These are phyloP conservation scores for Acer yangbiense DNA, from an alignment of 345 rosid species.

Conservation along the genomic window DNA sequence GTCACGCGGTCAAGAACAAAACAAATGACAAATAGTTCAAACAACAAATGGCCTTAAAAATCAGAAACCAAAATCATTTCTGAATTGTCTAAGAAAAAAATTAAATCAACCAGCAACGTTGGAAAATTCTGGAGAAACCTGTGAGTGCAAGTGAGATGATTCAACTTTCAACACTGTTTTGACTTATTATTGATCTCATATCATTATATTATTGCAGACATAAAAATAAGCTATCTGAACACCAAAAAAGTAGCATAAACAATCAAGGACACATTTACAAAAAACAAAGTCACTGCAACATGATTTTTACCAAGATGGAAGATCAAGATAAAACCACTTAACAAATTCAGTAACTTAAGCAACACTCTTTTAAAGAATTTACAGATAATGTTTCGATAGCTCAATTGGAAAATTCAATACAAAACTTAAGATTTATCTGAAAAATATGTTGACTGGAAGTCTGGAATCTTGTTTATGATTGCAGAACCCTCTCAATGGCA, in stretches of 20 bases:
- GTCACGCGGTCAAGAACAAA: no score
- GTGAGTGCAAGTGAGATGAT: neutral
- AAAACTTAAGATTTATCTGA: neutral
- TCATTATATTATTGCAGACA: neutral
- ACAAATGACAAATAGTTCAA: neutral
- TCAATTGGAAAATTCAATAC: neutral
- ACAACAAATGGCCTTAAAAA: neutral
- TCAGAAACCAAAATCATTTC: neutral
- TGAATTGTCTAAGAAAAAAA: neutral
- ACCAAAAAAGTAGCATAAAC: conserved; percentile 1
- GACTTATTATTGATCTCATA: neutral
- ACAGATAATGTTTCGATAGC: conserved; percentile 6
- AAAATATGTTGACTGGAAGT: neutral
- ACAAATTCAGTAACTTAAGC: neutral
- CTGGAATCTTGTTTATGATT: conserved; percentile 32
- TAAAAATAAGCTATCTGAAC: neutral
- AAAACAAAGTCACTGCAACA: neutral
- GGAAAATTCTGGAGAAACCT: neutral
- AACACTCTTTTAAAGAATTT: neutral
- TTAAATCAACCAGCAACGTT: neutral
- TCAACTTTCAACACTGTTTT: neutral
- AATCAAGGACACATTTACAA: conserved; percentile 5
- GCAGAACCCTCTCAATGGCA: conserved; percentile 86
- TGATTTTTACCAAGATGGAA: neutral
- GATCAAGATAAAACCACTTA: neutral